Evolutionary conservation across 305 asterid species (phyloP), one percentile per base, ranked within the genome.

Genomic region (Plantago rigida): DNA sequence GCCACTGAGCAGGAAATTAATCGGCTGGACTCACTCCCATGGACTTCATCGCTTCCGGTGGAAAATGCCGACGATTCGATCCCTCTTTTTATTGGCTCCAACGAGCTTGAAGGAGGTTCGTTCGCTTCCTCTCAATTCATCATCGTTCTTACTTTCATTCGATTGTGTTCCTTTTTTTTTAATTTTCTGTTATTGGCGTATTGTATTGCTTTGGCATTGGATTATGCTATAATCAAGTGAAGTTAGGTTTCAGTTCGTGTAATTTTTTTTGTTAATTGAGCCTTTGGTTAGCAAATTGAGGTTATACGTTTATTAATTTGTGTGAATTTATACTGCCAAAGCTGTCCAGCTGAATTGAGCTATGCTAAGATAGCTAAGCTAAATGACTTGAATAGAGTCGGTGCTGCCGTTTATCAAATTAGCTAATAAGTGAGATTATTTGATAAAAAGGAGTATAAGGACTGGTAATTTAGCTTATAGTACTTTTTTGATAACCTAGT

Each of bases 31-130:
- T 80, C 93, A 36, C 81, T 92, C 22, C 75, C 82, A 0, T 92
- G 98, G 98, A 86, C 71, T 57, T 62, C 86, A n/a, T 78, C 95
- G 28, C 71, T 86, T 41, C 64, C 84, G 1, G 75, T 67, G 22
- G 73, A 39, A 52, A 60, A 68, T 54, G 80, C 48, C 64, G 72
- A 29, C 31, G 84, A 82, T 46, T 81, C 77, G 49, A 65, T 80
- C 28, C 73, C 90, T 36, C 66, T 79, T 57, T 77, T 91, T 62
- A 71, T 79, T 53, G 98, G 93, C 64, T 81, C 87, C 55, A 78
- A 84, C 64, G 94, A 87, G n/a, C 90, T 84, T 53, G 87, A 86
- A 59, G 96, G 98, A 86, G 98, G 98, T 91, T 47, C 15, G 51
- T 59, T 41, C 3, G 1, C 1, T 31, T 62, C 19, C 3, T 36